Evolutionary conservation across 2,329 filamentous ascomycete genomes (phyloP).

Genomic region (Penicillium italicum): DNA sequence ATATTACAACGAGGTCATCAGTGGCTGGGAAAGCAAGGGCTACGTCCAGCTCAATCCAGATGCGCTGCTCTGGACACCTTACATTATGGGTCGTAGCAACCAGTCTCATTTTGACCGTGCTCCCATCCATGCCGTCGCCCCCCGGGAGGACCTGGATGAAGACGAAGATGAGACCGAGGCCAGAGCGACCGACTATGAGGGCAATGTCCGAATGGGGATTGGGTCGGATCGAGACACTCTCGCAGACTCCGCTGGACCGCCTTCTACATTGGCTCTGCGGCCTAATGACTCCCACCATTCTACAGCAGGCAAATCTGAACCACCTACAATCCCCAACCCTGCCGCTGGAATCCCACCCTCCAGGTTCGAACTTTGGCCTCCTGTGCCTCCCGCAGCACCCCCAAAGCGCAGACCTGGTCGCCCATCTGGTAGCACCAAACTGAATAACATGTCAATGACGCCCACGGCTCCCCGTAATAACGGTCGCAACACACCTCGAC

Average conservation of each 20-base stretch:
- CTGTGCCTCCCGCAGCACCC: conserved; percentile 34
- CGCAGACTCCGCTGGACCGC: conserved; percentile 33
- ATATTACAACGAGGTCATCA: conserved; percentile 83
- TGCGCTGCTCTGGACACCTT: conserved; percentile 89
- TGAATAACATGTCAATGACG: conserved; percentile 26
- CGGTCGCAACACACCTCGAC: conserved; percentile 38
- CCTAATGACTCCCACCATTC: conserved; percentile 26
- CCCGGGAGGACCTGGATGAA: conserved; percentile 61
- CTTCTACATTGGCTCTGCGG: conserved; percentile 33
- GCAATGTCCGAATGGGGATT: conserved; percentile 13
- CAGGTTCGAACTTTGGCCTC: conserved; percentile 44
- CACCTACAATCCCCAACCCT: conserved; percentile 25
- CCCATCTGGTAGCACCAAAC: conserved; percentile 34
- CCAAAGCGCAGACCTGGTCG: conserved; percentile 39
- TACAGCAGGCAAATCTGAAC: conserved; percentile 14
- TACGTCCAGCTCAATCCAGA: conserved; percentile 81
- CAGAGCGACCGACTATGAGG: conserved; percentile 19
- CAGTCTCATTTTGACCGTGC: conserved; percentile 79
- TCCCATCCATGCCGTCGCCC: conserved; percentile 81
- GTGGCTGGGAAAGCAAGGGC: conserved; percentile 82
- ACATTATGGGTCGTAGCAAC: conserved; percentile 87
- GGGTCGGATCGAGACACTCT: conserved; percentile 17
- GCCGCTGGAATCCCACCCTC: conserved; percentile 40
- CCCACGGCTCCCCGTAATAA: conserved; percentile 34
- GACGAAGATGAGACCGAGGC: conserved; percentile 29